These are phyloP conservation scores for Yarrowia alimentaria DNA, from an alignment of 805 yeast species.

Conservation along the genomic window DNA sequence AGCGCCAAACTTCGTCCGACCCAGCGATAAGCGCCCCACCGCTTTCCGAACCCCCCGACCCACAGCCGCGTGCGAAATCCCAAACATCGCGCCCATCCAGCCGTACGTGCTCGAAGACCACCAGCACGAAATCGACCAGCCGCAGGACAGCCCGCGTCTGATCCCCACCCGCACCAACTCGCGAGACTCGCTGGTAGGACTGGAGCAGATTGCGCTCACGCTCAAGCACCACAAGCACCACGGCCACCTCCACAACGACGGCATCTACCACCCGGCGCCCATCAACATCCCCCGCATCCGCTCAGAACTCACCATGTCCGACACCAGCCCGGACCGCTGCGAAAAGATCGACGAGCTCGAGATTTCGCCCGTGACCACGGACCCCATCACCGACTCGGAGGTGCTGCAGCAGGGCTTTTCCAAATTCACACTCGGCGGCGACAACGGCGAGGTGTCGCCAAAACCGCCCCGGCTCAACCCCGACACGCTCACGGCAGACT, in stretches of 20 bases:
- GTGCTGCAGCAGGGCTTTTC: background rate
- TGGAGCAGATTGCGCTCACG: constrained; percentile 23
- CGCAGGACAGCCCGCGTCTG: constrained; percentile 42
- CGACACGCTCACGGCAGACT: constrained; percentile 10
- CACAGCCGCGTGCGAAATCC: constrained; percentile 42
- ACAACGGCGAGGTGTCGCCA: too few relatives aligned
- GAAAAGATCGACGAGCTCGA: constrained; percentile 20
- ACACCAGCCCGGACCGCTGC: constrained; percentile 19
- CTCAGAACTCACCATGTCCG: constrained; percentile 29
- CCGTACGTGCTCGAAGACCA: constrained; percentile 78
- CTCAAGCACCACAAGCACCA: constrained; percentile 23
- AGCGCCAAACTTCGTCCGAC: constrained; percentile 88
- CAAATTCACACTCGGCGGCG: constrained; percentile 1
- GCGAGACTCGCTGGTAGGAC: constrained; percentile 18
- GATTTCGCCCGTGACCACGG: too few relatives aligned
- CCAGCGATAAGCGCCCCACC: constrained; percentile 58
- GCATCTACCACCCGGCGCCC: constrained; percentile 27
- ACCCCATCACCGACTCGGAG: too few relatives aligned
- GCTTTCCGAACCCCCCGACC: constrained; percentile 35
- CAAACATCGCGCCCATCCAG: constrained; percentile 72
- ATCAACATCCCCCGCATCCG: constrained; percentile 29
- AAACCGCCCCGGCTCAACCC: constrained; percentile 5
- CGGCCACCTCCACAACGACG: constrained; percentile 10
- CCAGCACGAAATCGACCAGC: constrained; percentile 60
- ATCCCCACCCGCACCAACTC: constrained; percentile 12